These are phyloP conservation scores for Umbellularia californica DNA, from an alignment of 164 flowering plant genomes.

Conservation along the genomic window DNA sequence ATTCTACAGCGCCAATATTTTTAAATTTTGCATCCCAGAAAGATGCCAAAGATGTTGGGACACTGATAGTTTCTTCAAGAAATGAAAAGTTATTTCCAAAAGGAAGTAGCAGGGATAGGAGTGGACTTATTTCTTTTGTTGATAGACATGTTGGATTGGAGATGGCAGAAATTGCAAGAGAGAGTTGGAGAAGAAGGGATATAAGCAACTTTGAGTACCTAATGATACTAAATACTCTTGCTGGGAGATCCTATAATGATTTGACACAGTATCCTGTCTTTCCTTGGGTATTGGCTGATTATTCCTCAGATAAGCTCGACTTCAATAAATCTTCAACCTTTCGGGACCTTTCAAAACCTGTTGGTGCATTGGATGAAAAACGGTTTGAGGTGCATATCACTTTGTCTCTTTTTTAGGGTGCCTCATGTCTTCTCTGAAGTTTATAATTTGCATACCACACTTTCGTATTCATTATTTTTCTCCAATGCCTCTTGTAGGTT, in stretches of 20 bases:
- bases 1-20: constrained; percentile 82
- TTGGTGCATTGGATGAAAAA: constrained; percentile 87
- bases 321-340: constrained; percentile 91
- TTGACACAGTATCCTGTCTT: constrained; percentile 97
- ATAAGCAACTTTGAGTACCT: constrained; percentile 95
- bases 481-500: constrained; percentile 44
- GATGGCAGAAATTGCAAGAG: constrained; percentile 89
- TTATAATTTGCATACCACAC: neutral
- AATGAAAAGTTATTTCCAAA: constrained; percentile 72
- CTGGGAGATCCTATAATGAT: constrained; percentile 98
- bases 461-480: neutral
- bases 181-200: constrained; percentile 95
- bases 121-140: constrained; percentile 68
- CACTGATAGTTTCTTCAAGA: constrained; percentile 70
- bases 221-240: constrained; percentile 87
- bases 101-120: constrained; percentile 66
- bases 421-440: neutral
- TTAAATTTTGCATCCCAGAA: constrained; percentile 77
- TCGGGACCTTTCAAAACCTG: constrained; percentile 95
- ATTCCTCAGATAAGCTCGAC: constrained; percentile 87
- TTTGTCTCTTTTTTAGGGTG: neutral
- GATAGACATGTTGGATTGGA: constrained; percentile 87
- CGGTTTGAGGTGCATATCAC: constrained; percentile 75
- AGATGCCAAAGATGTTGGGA: constrained; percentile 87
- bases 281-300: constrained; percentile 97